These are phyloP conservation scores for Talaromyces ruber DNA, from an alignment of 495 filamentous ascomycete genomes.

Conservation along the genomic window DNA sequence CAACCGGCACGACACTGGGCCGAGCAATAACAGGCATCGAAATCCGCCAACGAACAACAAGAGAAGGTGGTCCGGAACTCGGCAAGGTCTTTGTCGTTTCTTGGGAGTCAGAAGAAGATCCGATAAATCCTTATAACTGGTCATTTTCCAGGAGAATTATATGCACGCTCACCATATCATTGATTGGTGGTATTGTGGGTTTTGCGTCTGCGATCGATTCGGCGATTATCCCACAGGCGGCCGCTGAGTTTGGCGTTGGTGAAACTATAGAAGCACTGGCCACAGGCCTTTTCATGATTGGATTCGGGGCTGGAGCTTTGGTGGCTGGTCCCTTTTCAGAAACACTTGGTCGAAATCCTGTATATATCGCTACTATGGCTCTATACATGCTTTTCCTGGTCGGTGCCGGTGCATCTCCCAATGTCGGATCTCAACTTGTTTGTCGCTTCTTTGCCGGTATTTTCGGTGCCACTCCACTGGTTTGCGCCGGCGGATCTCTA, in stretches of 20 bases:
- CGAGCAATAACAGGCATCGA: constrained; percentile 28
- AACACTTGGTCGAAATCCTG: constrained; percentile 48
- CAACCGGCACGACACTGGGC: constrained; percentile 21
- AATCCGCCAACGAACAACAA: constrained; percentile 18
- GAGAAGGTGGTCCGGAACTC: constrained; percentile 14
- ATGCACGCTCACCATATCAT: constrained; percentile 42
- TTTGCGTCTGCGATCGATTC: constrained; percentile 46
- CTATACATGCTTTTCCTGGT: constrained; percentile 47
- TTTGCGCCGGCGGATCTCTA: constrained; percentile 42
- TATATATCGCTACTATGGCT: constrained; percentile 45
- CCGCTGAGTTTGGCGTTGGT: constrained; percentile 38
- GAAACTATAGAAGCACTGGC: constrained; percentile 45
- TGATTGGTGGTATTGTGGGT: constrained; percentile 41
- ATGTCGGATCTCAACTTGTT: constrained; percentile 39
- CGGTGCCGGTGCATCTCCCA: constrained; percentile 39
- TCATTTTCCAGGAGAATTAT: constrained; percentile 23
- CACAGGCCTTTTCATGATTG: constrained; percentile 53
- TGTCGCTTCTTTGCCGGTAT: constrained; percentile 45
- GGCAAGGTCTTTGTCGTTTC: constrained; percentile 48
- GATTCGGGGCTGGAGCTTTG: constrained; percentile 48
- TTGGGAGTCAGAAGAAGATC: constrained; percentile 45
- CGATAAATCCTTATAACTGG: constrained; percentile 50
- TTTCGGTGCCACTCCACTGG: constrained; percentile 45
- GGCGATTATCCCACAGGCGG: constrained; percentile 31
- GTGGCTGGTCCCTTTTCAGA: constrained; percentile 49